Evolutionary conservation across 148 eudicot species (phyloP), one percentile per base, ranked within the genome.

Genomic region (Salicornia ramosissima): DNA sequence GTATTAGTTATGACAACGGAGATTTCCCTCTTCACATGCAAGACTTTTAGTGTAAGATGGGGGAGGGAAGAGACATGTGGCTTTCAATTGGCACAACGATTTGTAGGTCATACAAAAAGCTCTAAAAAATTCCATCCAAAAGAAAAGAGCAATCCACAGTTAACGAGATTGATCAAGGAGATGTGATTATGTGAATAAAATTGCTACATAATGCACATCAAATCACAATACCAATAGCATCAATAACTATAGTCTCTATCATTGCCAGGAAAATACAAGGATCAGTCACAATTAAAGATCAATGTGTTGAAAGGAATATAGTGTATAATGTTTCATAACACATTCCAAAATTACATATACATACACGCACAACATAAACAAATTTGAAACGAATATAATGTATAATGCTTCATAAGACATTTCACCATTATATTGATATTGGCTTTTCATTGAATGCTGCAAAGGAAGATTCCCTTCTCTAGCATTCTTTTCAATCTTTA

Each of bases 41-140:
- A 55, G 33, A 11, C 18, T 55, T 55, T 14, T 33, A 53, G 30
- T 2, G 31, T 10, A 25, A 24, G 2, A 14, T 54, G 10, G 3
- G 52, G 52, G 4, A 39, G 16, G 3, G 25, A 54, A 22, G 21
- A 10, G 55, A 4, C 26, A 52, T 22, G 26, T 2, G 55, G 1
- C 12, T 52, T 26, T n/a, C 55, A 52, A n/a, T 52, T 14, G 6
- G 36, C 39, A 30, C 64, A 33, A 60, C 45, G 14, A 34, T 29
- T 19, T 14, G 43, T n/a, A 56, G 71, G 22, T 67, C n/a, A 49
- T 31, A 51, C 6, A 40, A 67, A 50, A 67, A 52, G 60, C 10
- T 7, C 30, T 19, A 21, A 1, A 29, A 67, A 50, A 5, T 30
- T 58, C 24, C 63, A 58, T 15, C 6, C 34, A 56, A 28, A 11